A percentile compares a stretch with the other conserved stretches of the same genome.
These are phyloP conservation scores for Macrolepiota dolichaula DNA, from an alignment of 768 basidiomycete genomes.

Conservation along the genomic window DNA sequence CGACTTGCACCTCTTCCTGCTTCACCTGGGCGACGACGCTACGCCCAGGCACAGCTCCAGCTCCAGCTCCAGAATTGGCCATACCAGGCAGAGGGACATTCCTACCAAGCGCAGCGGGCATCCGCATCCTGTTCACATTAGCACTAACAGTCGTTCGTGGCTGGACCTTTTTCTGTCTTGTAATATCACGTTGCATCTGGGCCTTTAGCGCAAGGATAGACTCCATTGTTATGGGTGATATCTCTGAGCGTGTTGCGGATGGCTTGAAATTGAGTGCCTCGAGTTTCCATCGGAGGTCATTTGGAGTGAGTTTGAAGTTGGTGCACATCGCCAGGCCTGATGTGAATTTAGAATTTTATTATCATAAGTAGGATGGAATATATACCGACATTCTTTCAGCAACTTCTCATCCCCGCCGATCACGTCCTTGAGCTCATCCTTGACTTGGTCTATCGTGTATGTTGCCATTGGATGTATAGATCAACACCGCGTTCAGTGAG, in stretches of 20 bases:
- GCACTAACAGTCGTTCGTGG: conserved; percentile 22
- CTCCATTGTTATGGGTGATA: conserved; percentile 43
- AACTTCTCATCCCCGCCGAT: conserved; percentile 34
- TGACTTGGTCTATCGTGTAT: conserved; percentile 19
- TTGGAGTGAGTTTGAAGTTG: conserved; percentile 52
- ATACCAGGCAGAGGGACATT: conserved; percentile 12
- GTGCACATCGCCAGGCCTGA: conserved; percentile 64
- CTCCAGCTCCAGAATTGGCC: neutral
- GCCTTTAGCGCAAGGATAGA: conserved; percentile 44
- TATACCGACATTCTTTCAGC: conserved; percentile 45
- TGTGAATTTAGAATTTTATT: neutral
- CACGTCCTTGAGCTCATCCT: conserved; percentile 20
- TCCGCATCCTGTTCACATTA: conserved; percentile 32
- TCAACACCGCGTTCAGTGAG: conserved; percentile 5
- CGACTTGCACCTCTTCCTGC: conserved; percentile 29
- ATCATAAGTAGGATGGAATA: too few relatives aligned
- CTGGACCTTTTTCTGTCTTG: conserved; percentile 30
- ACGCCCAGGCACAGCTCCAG: neutral
- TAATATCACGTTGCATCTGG: conserved; percentile 45
- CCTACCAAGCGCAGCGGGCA: conserved; percentile 25
- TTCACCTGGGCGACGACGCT: conserved; percentile 27
- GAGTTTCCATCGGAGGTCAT: conserved; percentile 63
- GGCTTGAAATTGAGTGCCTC: conserved; percentile 50
- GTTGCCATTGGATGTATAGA: conserved; percentile 1
- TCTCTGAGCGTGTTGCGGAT: conserved; percentile 31